A percentile compares a stretch with the other conserved stretches of the same genome.
Conservation (phyloP, 805 yeast genomes). For the Debaryomyces tyrocola region DNA sequence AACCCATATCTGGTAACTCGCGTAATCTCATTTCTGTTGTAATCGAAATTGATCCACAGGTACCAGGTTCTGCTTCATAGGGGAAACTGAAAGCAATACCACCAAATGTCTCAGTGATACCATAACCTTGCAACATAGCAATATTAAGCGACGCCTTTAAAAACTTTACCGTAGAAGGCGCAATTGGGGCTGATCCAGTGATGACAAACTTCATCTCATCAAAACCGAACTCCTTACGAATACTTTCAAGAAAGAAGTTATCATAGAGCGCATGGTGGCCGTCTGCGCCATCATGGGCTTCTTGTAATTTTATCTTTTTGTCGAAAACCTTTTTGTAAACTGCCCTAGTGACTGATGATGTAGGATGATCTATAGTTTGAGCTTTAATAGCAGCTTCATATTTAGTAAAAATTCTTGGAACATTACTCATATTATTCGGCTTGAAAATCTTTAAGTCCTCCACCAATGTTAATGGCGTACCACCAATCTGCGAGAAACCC, state of each 20-base stretch:
- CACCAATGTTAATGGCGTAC: conserved; percentile 18
- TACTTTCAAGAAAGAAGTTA: conserved; percentile 19
- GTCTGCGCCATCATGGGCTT: conserved; percentile 39
- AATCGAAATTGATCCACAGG: conserved; percentile 46
- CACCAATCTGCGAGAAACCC: conserved; percentile 29
- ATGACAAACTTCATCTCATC: conserved; percentile 22
- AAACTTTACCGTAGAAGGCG: conserved; percentile 59
- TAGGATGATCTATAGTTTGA: not conserved
- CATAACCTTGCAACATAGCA: conserved; percentile 71
- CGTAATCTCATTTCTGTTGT: conserved; percentile 53
- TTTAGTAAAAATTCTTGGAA: conserved; percentile 40
- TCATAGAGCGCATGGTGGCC: conserved; percentile 38
- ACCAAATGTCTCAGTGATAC: conserved; percentile 66
- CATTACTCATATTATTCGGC: conserved; percentile 30
- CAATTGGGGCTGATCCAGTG: conserved; percentile 68
- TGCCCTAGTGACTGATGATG: conserved; percentile 10
- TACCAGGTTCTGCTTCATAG: conserved; percentile 41
- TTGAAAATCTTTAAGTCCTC: conserved; percentile 29
- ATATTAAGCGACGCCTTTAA: conserved; percentile 60
- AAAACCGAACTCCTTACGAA: conserved; percentile 22
- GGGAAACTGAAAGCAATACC: conserved; percentile 44
- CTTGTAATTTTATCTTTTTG: conserved; percentile 25
- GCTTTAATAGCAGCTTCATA: conserved; percentile 24
- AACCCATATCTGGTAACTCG: conserved; percentile 65
- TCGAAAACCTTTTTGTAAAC: conserved; percentile 21